Percentiles rank a stretch among this genome's conserved stretches.
Evolutionary conservation across 148 eudicot species (phyloP).

Genomic region (Rhododendron simsii): DNA sequence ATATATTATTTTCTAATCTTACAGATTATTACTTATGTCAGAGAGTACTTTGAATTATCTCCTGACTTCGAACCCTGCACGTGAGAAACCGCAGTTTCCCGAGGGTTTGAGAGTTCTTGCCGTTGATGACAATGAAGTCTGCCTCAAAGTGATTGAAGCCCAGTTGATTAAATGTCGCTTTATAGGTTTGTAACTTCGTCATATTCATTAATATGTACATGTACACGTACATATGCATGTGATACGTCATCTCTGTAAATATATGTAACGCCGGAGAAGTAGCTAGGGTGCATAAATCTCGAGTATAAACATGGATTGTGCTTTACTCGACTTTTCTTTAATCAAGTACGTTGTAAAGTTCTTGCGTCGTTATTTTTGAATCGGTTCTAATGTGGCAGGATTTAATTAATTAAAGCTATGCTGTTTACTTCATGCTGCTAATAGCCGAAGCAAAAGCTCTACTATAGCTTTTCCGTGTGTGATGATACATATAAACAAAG

Average conservation of each 20-base stretch:
- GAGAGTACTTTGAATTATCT: neutral
- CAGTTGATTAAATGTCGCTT: neutral
- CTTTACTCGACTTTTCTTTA: neutral
- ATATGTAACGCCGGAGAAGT: neutral
- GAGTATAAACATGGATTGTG: neutral
- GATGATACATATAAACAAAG: neutral
- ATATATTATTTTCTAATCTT: neutral
- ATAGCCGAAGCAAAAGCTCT: neutral
- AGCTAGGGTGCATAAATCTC: neutral
- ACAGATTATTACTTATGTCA: neutral
- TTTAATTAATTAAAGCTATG: neutral
- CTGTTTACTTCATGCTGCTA: neutral
- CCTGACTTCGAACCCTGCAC: neutral
- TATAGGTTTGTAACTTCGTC: neutral
- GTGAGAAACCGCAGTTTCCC: neutral
- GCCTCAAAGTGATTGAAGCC: neutral
- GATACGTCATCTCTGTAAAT: neutral
- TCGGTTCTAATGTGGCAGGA: neutral
- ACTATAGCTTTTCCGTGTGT: neutral
- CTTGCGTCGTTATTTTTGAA: neutral
- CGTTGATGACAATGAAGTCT: neutral
- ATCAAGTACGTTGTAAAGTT: neutral
- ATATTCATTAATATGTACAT: neutral
- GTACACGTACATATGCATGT: neutral
- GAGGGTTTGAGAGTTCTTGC: conserved; percentile 1